Evolutionary conservation across 176 grass and related monocot genomes (phyloP), one percentile per base, ranked within the genome.

Genomic region (Carex kokanica): DNA sequence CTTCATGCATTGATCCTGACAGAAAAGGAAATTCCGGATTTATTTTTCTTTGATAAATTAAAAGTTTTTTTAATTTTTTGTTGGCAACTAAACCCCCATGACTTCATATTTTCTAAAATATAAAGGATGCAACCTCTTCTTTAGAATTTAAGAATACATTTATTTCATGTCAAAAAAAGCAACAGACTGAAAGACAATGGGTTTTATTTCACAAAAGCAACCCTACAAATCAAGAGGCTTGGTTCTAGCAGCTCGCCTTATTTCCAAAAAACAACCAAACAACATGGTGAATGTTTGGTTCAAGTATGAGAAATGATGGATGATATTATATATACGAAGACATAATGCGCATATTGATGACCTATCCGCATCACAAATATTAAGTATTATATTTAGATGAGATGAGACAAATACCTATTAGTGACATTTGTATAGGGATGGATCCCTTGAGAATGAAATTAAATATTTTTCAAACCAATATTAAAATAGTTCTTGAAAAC

Each of bases 1-100:
- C n/a, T 85, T 93, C 96, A 43, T 84, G 81, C 38, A 89, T 92
- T 31, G 79, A 80, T 57, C 96, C 96, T 99, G 89, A 60, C 31
- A n/a, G 15, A 16, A 74, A 32, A 69, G 15, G 32, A 53, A 74
- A 53, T 52, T 53, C 43, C 13, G 3, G 71, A 74, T 51, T 74
- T 52, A n/a, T 71, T 75, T 52, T 54, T 75, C 13, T 54, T 54
- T 75, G 23, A 75, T 31, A 56, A 29, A 78, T 78, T 55, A 14
- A 55, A 12, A 31, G 23, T 78, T 78, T 6, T 53, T 56, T 34
- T 34, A 34, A 34, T 34, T 34, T 56, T 32, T 78, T 32, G 24
- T 56, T 54, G 49, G 25, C 51, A 56, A 17, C 15, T 17, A 55
- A 56, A 24, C 4, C 73, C 36, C 72, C 13, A 23, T 9, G 2